These are phyloP conservation scores for Bretziella fagacearum DNA, from an alignment of 2,329 filamentous ascomycete genomes.

Conservation along the genomic window DNA sequence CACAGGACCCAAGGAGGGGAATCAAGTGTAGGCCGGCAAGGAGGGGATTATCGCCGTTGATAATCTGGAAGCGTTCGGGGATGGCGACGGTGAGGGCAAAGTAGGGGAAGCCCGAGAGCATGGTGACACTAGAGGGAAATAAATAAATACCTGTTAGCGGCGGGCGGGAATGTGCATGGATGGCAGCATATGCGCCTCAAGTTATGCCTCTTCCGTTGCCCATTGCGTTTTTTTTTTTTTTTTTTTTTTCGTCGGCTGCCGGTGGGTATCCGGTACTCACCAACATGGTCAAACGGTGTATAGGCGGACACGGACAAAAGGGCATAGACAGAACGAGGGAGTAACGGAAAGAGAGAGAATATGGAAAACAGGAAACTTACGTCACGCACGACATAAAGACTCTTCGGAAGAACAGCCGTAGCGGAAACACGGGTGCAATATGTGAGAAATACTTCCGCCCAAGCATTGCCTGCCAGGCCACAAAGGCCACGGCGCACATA, in stretches of 20 bases:
- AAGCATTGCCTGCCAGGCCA: conserved; percentile 34
- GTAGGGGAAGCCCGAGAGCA: conserved; percentile 40
- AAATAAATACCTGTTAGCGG: conserved; percentile 1
- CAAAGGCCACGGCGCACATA: conserved; percentile 31
- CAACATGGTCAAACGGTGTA: too few relatives aligned
- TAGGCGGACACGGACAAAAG: too few relatives aligned
- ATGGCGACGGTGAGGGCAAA: conserved; percentile 41
- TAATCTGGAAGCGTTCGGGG: conserved; percentile 43
- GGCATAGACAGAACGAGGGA: too few relatives aligned
- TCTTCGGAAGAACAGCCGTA: conserved; percentile 29
- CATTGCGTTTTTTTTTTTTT: too few relatives aligned
- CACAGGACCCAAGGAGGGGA: conserved; percentile 39
- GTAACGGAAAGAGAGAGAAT: background rate
- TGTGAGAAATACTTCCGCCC: conserved; percentile 22
- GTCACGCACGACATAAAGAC: conserved; percentile 35
- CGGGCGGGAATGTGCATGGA: background rate
- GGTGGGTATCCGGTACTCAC: background rate
- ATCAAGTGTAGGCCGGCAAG: conserved; percentile 40
- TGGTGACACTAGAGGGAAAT: conserved; percentile 28
- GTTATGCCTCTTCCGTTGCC: background rate
- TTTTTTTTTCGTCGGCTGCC: background rate
- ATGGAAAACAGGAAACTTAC: conserved; percentile 27
- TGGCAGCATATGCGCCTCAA: background rate
- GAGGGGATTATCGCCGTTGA: conserved; percentile 35
- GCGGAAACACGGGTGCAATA: conserved; percentile 39